Evolutionary conservation across 371 early-diverging fungal genomes (phyloP).

Genomic region (Mucor piriformis): DNA sequence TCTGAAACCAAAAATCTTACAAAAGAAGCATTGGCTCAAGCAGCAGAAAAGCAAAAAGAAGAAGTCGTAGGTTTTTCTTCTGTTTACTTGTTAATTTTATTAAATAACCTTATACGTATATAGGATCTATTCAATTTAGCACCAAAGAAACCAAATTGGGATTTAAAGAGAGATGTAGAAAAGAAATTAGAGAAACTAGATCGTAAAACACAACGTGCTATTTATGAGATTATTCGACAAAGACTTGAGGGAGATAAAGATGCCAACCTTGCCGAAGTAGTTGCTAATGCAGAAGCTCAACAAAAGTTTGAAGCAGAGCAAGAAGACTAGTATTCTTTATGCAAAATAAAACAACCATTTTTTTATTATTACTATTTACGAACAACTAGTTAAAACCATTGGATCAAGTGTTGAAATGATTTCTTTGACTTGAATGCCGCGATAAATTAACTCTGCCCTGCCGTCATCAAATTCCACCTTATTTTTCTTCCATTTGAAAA

Average conservation of each 20-base stretch:
- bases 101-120: neutral
- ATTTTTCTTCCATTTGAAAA: neutral
- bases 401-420: constrained; percentile 44
- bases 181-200: constrained; percentile 75
- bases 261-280: constrained; percentile 38
- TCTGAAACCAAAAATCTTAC: constrained; percentile 60
- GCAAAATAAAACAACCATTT: constrained; percentile 1
- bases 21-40: constrained; percentile 61
- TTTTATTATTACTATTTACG: constrained; percentile 12
- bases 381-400: constrained; percentile 38
- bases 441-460: constrained; percentile 32
- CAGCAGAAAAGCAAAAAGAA: constrained; percentile 64
- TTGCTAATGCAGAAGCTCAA: constrained; percentile 45
- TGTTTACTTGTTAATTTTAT: neutral
- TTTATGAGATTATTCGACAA: constrained; percentile 78
- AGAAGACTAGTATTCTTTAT: constrained; percentile 3
- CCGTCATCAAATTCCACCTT: constrained; percentile 33
- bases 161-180: constrained; percentile 84
- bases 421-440: constrained; percentile 45
- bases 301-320: constrained; percentile 37
- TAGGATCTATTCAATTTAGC: constrained; percentile 81
- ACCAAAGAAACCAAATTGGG: constrained; percentile 89
- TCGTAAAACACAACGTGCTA: constrained; percentile 68
- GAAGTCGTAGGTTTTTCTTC: constrained; percentile 59
- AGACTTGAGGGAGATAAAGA: constrained; percentile 27